These are phyloP conservation scores for Collybia sordida DNA, from an alignment of 768 basidiomycete genomes.

Conservation along the genomic window DNA sequence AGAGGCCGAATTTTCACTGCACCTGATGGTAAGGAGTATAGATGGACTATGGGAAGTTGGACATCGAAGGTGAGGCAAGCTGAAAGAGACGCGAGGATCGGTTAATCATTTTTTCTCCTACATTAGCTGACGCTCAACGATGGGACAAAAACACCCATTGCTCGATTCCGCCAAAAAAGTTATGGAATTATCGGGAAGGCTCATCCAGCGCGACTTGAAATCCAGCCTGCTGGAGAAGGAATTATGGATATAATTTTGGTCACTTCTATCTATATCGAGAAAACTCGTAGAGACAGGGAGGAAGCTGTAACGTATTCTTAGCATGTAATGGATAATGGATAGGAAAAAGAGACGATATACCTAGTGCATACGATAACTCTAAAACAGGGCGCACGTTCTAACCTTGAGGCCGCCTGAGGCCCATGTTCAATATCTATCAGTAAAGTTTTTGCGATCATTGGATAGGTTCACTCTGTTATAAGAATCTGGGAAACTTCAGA, in stretches of 20 bases:
- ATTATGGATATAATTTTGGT: slow-evolving; percentile 22
- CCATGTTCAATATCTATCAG: too few relatives aligned
- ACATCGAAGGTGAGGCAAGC: neutral
- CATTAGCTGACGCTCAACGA: slow-evolving; percentile 19
- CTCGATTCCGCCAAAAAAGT: slow-evolving; percentile 14
- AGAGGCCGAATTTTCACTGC: slow-evolving; percentile 20
- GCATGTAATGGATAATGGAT: too few relatives aligned
- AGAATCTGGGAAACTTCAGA: too few relatives aligned
- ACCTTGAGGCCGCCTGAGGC: too few relatives aligned
- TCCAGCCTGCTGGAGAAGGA: slow-evolving; percentile 17
- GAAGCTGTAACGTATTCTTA: neutral
- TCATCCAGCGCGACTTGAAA: slow-evolving; percentile 17
- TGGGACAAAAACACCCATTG: slow-evolving; percentile 14
- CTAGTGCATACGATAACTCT: too few relatives aligned
- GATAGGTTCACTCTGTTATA: too few relatives aligned
- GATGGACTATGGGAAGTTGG: slow-evolving; percentile 11
- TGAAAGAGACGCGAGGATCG: slow-evolving; percentile 7
- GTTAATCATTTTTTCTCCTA: neutral
- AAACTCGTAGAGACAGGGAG: slow-evolving; percentile 18
- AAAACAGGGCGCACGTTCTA: too few relatives aligned
- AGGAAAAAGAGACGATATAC: too few relatives aligned
- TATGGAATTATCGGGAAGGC: slow-evolving; percentile 10
- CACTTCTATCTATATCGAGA: slow-evolving; percentile 25
- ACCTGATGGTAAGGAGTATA: slow-evolving; percentile 23
- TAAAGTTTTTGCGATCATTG: neutral